Evolutionary conservation across 495 filamentous ascomycete species (phyloP), one percentile per base, ranked within the genome.

Genomic region (Amphirosellinia nigrospora): DNA sequence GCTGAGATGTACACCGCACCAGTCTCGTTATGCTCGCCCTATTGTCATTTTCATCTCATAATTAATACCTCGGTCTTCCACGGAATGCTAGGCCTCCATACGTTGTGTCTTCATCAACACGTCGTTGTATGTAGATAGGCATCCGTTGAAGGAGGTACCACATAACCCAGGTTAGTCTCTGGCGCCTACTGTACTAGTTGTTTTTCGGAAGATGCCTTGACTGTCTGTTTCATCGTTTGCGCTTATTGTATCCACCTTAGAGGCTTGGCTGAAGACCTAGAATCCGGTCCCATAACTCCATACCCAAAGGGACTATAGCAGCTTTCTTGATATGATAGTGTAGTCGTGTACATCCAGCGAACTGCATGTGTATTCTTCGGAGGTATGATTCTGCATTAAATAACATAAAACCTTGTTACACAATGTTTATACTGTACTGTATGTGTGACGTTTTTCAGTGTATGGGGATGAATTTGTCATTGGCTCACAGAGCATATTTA

Each of bases 241-340:
- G 45, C 46, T 65, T 39, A 32, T 53, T 65, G 46, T 53, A 53
- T 53, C 63, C 63, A 65, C 45, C 13, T 16, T 39, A 41, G 30
- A 16, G 34, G 46, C 63, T 65, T 65, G 34, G 63, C 63, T 65
- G 63, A 53, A 65, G 63, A 52, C 63, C 63, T 53, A 53, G 63
- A 65, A 52, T 48, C 39, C 16, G 28, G 11, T 26, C 39, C 46
- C 43, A 65, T 38, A 52, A 36, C 45, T 48, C 46, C 23, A 65
- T 52, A 15, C 16, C 21, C 16, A 26, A n/a, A 30, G 9, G 3
- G 23, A 45, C 15, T 46, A 30, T 58, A 58, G 55, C 16, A 21
- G 55, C 6, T 21, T 36, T 21, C 30, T 21, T 36, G 28, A n/a
- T 30, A 21, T 28, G 3, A 53, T 36, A 36, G 3, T 36, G 34